Percentiles rank a stretch among this genome's conserved stretches.
Conservation (phyloP, 805 yeast species). For the Ogataea siamensis region DNA sequence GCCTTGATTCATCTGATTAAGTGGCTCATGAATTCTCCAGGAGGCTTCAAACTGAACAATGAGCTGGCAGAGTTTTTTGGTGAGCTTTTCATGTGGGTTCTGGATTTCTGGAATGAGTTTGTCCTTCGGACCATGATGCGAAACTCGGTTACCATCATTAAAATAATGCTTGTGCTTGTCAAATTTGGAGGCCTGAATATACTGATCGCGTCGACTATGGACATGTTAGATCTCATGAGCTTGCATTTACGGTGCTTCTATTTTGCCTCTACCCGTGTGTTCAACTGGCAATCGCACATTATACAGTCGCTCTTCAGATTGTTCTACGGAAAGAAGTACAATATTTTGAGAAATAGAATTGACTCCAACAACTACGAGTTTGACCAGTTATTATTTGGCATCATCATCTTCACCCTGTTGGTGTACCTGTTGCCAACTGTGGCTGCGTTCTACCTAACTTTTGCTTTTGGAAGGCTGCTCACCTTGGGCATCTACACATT, state of each 20-base stretch:
- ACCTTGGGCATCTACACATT: constrained; percentile 47
- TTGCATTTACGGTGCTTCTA: constrained; percentile 77
- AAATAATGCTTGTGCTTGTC: constrained; percentile 18
- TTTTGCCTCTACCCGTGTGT: constrained; percentile 73
- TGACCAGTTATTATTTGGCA: constrained; percentile 86
- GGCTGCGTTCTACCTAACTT: constrained; percentile 75
- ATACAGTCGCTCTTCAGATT: constrained; percentile 74
- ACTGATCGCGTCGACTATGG: constrained; percentile 63
- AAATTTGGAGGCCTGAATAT: constrained; percentile 60
- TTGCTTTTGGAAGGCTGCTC: constrained; percentile 57
- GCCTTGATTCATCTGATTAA: constrained; percentile 42
- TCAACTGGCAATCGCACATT: constrained; percentile 67
- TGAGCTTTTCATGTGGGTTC: constrained; percentile 81
- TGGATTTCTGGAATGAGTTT: constrained; percentile 56
- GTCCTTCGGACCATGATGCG: constrained; percentile 17
- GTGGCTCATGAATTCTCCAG: constrained; percentile 88
- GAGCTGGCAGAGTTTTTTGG: constrained; percentile 86
- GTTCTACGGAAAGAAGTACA: constrained; percentile 86
- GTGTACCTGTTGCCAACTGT: constrained; percentile 84
- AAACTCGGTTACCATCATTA: constrained; percentile 18
- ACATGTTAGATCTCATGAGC: constrained; percentile 58
- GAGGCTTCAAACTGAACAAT: constrained; percentile 87
- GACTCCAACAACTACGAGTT: constrained; percentile 82
- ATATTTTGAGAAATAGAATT: constrained; percentile 77
- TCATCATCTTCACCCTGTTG: constrained; percentile 77